Base-by-base conservation (phyloP, 2,329 filamentous ascomycete genomes). In the Verticillium isaacii region DNA sequence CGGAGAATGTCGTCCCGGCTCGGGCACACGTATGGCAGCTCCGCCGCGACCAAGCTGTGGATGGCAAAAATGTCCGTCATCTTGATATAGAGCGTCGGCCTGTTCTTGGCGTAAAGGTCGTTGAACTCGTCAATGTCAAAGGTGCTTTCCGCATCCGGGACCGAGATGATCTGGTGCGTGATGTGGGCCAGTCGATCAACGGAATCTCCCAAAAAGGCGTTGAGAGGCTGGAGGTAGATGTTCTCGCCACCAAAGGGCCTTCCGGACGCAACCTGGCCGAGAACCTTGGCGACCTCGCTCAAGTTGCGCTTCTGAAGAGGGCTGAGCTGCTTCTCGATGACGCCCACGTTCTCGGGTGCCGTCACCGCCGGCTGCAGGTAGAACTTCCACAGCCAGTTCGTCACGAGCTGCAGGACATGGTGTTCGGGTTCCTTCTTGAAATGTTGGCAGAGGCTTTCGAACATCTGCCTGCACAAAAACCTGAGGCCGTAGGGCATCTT, bases 121-220 rank as follows among this genome's bases (percentile, higher is more conserved):
- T 97, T 98, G 85, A 95, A 99, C 74, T 98, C 95, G 72, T 99
- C 95, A 73, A 99, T 97, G 74, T 98, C 93, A 72, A 98, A 99
- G 29, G 95, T 95, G 59, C 87, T 84, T 75, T 99, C 95, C 0
- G 92, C 91, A 69, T 95, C 89, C 15, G 90, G 88, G 14, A 98
- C 91, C 14, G 89, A 86, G 67, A 99, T 92, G 64, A 98, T 77
- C 37, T 89, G 86, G 56, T 83, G 84, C 77, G 91, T 91, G 55
- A 95, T 92, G 14, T 89, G 84, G 36, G 86, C 85, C 62, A 97
- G 81, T 29, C 93, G 85, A 68, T 92, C 88, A 57, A 96, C 88
- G 0, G 93, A 93, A 64, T 97, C 92, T 19, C 85, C 87, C 56
- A 99, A 84, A 73, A 97, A 98, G 57, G 88, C 91, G 74, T 99